A percentile compares a stretch with the other conserved stretches of the same genome.
Evolutionary conservation across 2,329 filamentous ascomycete genomes (phyloP).

Genomic region (Colletotrichum cuscutae): DNA sequence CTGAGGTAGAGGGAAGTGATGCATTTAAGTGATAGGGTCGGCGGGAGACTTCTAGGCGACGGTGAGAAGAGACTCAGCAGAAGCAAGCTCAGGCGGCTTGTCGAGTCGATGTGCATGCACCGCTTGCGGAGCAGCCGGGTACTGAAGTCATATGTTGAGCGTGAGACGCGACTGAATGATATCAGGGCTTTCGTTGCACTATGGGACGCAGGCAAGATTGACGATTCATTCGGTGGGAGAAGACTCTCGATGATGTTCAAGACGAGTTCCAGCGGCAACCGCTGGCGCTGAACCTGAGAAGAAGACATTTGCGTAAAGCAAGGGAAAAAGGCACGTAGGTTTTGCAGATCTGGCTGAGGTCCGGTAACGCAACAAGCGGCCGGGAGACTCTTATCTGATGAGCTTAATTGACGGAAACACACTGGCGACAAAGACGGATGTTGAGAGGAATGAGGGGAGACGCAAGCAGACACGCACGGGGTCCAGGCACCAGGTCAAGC

Average conservation of each 20-base stretch:
- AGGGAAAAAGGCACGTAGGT: background rate
- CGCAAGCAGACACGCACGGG: background rate
- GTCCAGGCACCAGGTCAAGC: background rate
- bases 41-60: background rate
- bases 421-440: background rate
- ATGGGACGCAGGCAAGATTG: conserved; percentile 50
- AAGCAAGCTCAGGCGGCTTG: conserved; percentile 45
- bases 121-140: conserved; percentile 54
- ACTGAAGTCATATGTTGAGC: conserved; percentile 52
- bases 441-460: background rate
- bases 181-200: conserved; percentile 55
- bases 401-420: background rate
- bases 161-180: conserved; percentile 54
- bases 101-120: conserved; percentile 57
- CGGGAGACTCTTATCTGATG: background rate
- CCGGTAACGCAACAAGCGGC: background rate
- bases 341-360: background rate
- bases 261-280: conserved; percentile 48
- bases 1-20: conserved; percentile 54
- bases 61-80: conserved; percentile 44
- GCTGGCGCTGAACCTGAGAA: background rate
- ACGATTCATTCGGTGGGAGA: conserved; percentile 43
- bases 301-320: background rate
- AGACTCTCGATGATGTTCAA: conserved; percentile 48
- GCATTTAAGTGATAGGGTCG: conserved; percentile 41